These are phyloP conservation scores for Pneumocystis sp. DNA, from an alignment of 1,139 yeast genomes.

Conservation along the genomic window DNA sequence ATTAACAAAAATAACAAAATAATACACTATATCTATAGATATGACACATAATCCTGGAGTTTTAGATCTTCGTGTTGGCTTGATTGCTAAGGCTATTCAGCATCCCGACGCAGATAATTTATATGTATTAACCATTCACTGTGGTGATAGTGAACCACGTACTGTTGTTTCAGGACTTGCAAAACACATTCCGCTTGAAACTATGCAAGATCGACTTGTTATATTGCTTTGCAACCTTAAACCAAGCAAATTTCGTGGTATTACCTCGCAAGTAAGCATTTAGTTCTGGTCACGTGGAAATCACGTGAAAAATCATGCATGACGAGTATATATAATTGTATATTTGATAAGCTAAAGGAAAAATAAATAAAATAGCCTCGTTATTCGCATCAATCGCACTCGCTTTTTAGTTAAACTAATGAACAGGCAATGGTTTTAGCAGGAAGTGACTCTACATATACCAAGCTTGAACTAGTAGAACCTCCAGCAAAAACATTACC, in stretches of 20 bases:
- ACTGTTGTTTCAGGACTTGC: slow-evolving; percentile 95
- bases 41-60: slow-evolving; percentile 16
- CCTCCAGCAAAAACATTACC: slow-evolving; percentile 92
- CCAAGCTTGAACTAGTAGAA: slow-evolving; percentile 72
- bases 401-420: neutral
- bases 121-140: slow-evolving; percentile 88
- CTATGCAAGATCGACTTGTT: slow-evolving; percentile 51
- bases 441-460: slow-evolving; percentile 17
- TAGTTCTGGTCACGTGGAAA: slow-evolving; percentile 37
- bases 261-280: slow-evolving; percentile 65
- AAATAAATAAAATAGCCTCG: too few relatives aligned
- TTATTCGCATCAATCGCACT: too few relatives aligned
- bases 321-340: too few relatives aligned
- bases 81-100: slow-evolving; percentile 86
- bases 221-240: slow-evolving; percentile 41
- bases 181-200: slow-evolving; percentile 59
- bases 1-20: neutral
- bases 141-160: slow-evolving; percentile 95
- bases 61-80: slow-evolving; percentile 90
- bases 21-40: neutral
- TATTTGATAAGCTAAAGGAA: too few relatives aligned
- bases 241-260: slow-evolving; percentile 88
- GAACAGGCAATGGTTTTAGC: neutral
- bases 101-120: slow-evolving; percentile 97
- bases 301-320: too few relatives aligned